phyloP scores from a whole-genome alignment of 306 rosid species.

The Gleditsia sinensis region DNA sequence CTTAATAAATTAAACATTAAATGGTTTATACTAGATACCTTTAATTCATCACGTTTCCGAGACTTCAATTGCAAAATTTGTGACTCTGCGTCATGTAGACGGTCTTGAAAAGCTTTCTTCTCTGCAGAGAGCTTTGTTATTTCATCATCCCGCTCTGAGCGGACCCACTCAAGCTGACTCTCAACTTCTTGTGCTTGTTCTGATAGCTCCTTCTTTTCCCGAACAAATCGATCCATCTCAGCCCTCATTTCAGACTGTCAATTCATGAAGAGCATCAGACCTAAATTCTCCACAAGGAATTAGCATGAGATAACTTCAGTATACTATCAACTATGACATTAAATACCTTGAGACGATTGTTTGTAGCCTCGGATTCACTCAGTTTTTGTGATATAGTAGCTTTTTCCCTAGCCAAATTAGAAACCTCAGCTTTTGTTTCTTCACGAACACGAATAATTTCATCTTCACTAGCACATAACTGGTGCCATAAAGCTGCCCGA shows the following conservation, averaged over 20 bases:
- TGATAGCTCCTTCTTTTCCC: constrained; percentile 85
- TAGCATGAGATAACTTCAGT: constrained; percentile 47
- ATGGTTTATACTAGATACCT: constrained; percentile 51
- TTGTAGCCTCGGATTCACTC: constrained; percentile 74
- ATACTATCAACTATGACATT: constrained; percentile 50
- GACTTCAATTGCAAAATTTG: constrained; percentile 87
- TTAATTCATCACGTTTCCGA: constrained; percentile 93
- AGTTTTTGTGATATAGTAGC: constrained; percentile 66
- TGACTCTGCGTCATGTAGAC: constrained; percentile 88
- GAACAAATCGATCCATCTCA: constrained; percentile 77
- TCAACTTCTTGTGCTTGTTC: constrained; percentile 80
- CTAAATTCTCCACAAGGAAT: constrained; percentile 45
- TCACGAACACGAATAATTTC: constrained; percentile 75
- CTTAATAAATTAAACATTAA: constrained; percentile 12
- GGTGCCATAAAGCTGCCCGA: constrained; percentile 97
- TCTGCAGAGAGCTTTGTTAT: constrained; percentile 67
- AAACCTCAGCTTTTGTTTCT: constrained; percentile 70
- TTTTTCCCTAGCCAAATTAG: constrained; percentile 66
- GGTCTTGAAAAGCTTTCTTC: constrained; percentile 90
- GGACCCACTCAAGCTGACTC: constrained; percentile 98
- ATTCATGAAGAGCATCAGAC: constrained; percentile 48
- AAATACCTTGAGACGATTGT: constrained; percentile 86
- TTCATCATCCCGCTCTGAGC: constrained; percentile 95
- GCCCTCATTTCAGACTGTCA: constrained; percentile 92
- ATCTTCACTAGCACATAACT: constrained; percentile 89